Evolutionary conservation across 768 basidiomycete genomes (phyloP).

Genomic region (Rhizopogon rudus): DNA sequence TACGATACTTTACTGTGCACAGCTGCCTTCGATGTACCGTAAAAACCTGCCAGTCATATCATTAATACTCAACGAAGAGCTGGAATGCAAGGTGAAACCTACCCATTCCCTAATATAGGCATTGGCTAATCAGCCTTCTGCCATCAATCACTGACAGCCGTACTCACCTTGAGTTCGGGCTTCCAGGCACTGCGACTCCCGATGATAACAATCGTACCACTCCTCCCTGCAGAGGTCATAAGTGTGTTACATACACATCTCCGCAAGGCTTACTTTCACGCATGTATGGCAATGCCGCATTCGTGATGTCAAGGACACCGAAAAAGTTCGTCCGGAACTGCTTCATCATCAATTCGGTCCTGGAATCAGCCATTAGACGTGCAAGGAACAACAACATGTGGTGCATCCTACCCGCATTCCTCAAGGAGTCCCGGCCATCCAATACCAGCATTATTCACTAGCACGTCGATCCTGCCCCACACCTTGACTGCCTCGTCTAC

Average conservation of each 20-base stretch:
- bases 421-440: slow-evolving; percentile 44
- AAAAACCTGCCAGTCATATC: slow-evolving; percentile 29
- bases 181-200: slow-evolving; percentile 54
- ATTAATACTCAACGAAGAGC: not conserved
- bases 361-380: slow-evolving; percentile 1
- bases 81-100: slow-evolving; percentile 2
- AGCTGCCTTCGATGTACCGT: slow-evolving; percentile 57
- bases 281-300: slow-evolving; percentile 47
- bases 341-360: slow-evolving; percentile 29
- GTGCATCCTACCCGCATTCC: slow-evolving; percentile 47
- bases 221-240: slow-evolving; percentile 25
- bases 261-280: slow-evolving; percentile 24
- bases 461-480: slow-evolving; percentile 54
- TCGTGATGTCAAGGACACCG: slow-evolving; percentile 44
- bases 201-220: slow-evolving; percentile 44
- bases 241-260: not conserved
- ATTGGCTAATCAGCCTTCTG: not conserved
- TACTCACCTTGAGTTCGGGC: slow-evolving; percentile 31
- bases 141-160: not conserved
- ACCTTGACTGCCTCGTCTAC: slow-evolving; percentile 37
- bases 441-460: slow-evolving; percentile 62
- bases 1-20: slow-evolving; percentile 39
- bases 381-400: not conserved
- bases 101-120: slow-evolving; percentile 18
- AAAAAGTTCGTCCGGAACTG: slow-evolving; percentile 36